These are phyloP conservation scores for Rhododendron molle DNA, from an alignment of 148 eudicot species.

Conservation along the genomic window DNA sequence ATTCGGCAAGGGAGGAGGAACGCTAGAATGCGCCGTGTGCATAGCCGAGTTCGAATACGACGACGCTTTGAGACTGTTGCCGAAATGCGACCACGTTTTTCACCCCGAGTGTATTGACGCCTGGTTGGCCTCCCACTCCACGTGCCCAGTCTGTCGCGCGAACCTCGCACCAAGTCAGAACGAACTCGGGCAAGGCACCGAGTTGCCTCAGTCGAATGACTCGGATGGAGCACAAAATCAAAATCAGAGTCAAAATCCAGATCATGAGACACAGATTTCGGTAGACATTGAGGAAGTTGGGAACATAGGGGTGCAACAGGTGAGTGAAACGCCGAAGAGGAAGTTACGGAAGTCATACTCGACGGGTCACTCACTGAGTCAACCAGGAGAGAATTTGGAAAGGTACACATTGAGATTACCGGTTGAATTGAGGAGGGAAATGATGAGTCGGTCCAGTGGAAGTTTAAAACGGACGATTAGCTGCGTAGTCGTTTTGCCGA, in stretches of 20 bases:
- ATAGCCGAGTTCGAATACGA: constrained; percentile 20
- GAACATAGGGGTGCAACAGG: constrained; percentile 7
- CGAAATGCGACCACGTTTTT: constrained; percentile 11
- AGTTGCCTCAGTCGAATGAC: background rate
- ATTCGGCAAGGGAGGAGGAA: constrained; percentile 12
- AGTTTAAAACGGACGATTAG: constrained; percentile 33
- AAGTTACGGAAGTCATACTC: constrained; percentile 26
- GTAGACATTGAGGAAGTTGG: background rate
- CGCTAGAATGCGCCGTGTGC: constrained; percentile 31
- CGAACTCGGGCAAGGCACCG: constrained; percentile 22
- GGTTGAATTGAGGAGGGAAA: constrained; percentile 32
- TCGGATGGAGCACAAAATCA: background rate
- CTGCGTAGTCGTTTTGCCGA: constrained; percentile 18
- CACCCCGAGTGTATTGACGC: constrained; percentile 29
- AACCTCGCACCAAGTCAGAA: background rate
- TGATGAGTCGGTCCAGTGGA: constrained; percentile 19
- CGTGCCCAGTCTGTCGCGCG: constrained; percentile 30
- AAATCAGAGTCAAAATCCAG: constrained; percentile 1
- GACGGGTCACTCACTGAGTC: constrained; percentile 42
- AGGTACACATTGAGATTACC: constrained; percentile 40
- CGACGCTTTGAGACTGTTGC: constrained; percentile 19
- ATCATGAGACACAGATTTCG: background rate
- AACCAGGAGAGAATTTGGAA: constrained; percentile 25
- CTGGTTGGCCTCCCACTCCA: constrained; percentile 24
- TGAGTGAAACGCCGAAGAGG: constrained; percentile 18